Evolutionary conservation across 768 basidiomycete genomes (phyloP).

Genomic region (Lyophyllum decastes): DNA sequence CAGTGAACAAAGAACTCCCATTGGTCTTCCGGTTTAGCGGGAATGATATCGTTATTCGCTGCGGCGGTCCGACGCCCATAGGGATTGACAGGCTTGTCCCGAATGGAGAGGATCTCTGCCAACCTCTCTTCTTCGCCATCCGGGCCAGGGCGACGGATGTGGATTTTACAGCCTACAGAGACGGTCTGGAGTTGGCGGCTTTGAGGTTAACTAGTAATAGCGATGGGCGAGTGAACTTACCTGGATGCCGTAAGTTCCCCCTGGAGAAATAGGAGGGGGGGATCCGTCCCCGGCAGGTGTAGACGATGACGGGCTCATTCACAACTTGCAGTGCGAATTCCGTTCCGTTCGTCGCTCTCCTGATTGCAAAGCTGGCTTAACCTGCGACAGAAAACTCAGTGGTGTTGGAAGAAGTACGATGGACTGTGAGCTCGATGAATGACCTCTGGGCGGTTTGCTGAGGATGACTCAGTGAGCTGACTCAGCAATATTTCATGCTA

Average conservation of each 20-base stretch:
- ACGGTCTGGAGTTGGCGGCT: conserved; percentile 58
- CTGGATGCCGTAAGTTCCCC: conserved; percentile 77
- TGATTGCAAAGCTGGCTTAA: background rate
- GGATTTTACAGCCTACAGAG: conserved; percentile 93
- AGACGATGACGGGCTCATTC: conserved; percentile 39
- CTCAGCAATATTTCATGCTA: conserved; percentile 20
- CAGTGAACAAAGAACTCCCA: conserved; percentile 98
- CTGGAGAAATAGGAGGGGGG: conserved; percentile 69
- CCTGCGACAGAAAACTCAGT: too few species aligned
- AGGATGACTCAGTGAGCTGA: conserved; percentile 21
- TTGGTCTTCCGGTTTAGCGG: conserved; percentile 67
- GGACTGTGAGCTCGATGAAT: background rate
- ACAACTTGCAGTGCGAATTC: background rate
- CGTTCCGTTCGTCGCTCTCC: background rate
- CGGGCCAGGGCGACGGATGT: conserved; percentile 77
- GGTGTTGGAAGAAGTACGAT: too few species aligned
- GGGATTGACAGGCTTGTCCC: conserved; percentile 75
- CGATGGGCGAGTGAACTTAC: conserved; percentile 41
- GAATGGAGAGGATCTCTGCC: conserved; percentile 94
- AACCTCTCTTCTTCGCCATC: conserved; percentile 88
- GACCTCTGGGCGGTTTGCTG: conserved; percentile 1
- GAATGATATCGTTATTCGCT: conserved; percentile 45
- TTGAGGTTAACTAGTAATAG: conserved; percentile 28
- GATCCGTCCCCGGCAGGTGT: conserved; percentile 41
- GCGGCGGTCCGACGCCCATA: conserved; percentile 51